These are phyloP conservation scores for Pseudogymnoascus sp. DNA, from an alignment of 2,329 filamentous ascomycete genomes.

Conservation along the genomic window DNA sequence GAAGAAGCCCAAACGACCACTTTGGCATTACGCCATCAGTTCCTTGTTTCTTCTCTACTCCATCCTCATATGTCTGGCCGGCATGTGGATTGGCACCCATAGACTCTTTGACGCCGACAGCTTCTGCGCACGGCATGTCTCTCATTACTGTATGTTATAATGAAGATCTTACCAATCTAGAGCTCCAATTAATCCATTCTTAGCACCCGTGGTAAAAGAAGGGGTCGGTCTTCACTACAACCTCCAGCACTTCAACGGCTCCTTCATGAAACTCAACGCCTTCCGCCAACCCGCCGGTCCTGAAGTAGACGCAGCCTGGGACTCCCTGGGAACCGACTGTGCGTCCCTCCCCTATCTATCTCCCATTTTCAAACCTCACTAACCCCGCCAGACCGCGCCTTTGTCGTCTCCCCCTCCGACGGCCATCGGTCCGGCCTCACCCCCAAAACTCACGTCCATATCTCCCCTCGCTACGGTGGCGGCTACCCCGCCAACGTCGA, in stretches of 20 bases:
- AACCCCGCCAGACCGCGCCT: conserved; percentile 29
- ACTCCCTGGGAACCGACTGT: conserved; percentile 44
- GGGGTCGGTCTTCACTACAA: neutral
- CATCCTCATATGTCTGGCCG: neutral
- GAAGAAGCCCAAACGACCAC: neutral
- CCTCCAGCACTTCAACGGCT: conserved; percentile 35
- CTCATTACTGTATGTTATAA: neutral
- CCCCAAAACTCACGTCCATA: conserved; percentile 40
- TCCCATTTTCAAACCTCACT: neutral
- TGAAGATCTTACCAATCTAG: neutral
- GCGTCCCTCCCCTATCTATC: conserved; percentile 15
- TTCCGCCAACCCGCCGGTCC: conserved; percentile 40
- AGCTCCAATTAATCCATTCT: neutral
- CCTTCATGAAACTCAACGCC: conserved; percentile 44
- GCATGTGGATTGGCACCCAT: neutral
- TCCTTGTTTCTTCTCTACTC: neutral
- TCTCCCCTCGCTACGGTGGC: conserved; percentile 43
- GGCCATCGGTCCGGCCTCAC: conserved; percentile 37
- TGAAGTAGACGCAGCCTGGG: conserved; percentile 48
- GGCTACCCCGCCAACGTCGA: conserved; percentile 44
- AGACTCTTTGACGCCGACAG: neutral
- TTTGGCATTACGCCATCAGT: neutral
- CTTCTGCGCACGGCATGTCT: neutral
- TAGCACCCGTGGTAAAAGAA: neutral
- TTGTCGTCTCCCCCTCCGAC: conserved; percentile 35